These are phyloP conservation scores for Microbotryum saponariae DNA, from an alignment of 1,284 basidiomycete genomes.

Conservation along the genomic window DNA sequence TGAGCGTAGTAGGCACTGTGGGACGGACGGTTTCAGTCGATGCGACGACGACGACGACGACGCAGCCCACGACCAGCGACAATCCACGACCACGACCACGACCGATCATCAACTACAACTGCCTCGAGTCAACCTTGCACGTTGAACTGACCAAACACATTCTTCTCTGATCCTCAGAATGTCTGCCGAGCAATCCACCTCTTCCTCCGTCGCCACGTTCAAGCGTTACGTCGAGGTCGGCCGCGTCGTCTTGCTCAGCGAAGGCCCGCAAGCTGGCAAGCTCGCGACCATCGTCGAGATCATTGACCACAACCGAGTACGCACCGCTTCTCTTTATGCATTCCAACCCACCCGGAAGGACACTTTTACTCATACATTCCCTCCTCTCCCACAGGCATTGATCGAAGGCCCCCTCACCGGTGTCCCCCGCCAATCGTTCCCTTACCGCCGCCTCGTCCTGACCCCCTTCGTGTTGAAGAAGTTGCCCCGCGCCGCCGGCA, in stretches of 20 bases:
- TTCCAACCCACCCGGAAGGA: too few relatives aligned
- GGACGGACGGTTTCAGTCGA: too few relatives aligned
- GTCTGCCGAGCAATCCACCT: conserved; percentile 6
- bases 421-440: conserved; percentile 84
- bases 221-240: conserved; percentile 97
- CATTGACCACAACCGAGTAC: conserved; percentile 96
- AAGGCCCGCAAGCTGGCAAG: conserved; percentile 76
- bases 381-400: conserved; percentile 58
- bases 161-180: not conserved
- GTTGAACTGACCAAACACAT: not conserved
- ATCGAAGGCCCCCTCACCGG: conserved; percentile 87
- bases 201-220: conserved; percentile 54
- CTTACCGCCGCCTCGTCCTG: conserved; percentile 87
- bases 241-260: conserved; percentile 91
- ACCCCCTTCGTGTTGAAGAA: conserved; percentile 76
- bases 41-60: too few relatives aligned
- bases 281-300: conserved; percentile 95
- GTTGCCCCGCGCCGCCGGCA: conserved; percentile 79
- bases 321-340: conserved; percentile 39
- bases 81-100: too few relatives aligned
- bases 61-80: too few relatives aligned
- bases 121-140: not conserved
- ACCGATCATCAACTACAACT: too few relatives aligned
- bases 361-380: not conserved
- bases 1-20: too few relatives aligned